Evolutionary conservation across 306 rosid species (phyloP).

Genomic region (Hippophae gyantsensis): DNA sequence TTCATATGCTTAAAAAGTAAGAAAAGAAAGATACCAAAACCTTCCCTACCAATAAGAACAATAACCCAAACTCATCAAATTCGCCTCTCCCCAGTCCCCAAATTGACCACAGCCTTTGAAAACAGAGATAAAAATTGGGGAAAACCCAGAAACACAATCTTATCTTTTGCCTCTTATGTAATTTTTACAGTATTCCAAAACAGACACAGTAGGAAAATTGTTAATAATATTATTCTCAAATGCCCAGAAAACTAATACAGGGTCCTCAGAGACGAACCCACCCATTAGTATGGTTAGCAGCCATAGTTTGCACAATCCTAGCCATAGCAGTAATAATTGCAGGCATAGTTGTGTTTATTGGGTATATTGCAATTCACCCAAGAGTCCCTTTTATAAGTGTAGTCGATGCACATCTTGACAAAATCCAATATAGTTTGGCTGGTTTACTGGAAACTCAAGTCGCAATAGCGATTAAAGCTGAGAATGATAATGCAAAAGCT

Average conservation of each 20-base stretch:
- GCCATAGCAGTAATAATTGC: conserved; percentile 41
- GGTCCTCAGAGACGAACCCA: conserved; percentile 25
- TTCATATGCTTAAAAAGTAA: conserved; percentile 37
- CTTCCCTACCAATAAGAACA: conserved; percentile 39
- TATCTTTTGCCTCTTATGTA: conserved; percentile 4
- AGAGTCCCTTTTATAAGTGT: conserved; percentile 55
- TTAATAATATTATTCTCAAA: conserved; percentile 13
- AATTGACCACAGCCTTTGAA: conserved; percentile 12
- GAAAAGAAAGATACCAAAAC: conserved; percentile 94
- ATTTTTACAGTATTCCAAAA: no score
- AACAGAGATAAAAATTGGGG: conserved; percentile 18
- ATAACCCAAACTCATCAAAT: conserved; percentile 22
- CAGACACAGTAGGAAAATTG: conserved; percentile 14
- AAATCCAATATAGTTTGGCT: conserved; percentile 26
- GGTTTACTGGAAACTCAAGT: conserved; percentile 51
- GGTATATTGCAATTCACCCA: conserved; percentile 60
- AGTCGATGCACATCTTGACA: conserved; percentile 41
- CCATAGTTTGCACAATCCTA: conserved; percentile 52
- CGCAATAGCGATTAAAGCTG: conserved; percentile 36
- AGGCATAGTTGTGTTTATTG: conserved; percentile 48
- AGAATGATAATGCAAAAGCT: conserved; percentile 62
- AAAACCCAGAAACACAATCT: conserved; percentile 8
- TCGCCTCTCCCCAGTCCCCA: conserved; percentile 18
- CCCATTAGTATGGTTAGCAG: conserved; percentile 47
- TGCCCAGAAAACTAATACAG: conserved; percentile 10